phyloP scores from a whole-genome alignment of 2,329 filamentous ascomycete species.

The Parascedosporium putredinis region DNA sequence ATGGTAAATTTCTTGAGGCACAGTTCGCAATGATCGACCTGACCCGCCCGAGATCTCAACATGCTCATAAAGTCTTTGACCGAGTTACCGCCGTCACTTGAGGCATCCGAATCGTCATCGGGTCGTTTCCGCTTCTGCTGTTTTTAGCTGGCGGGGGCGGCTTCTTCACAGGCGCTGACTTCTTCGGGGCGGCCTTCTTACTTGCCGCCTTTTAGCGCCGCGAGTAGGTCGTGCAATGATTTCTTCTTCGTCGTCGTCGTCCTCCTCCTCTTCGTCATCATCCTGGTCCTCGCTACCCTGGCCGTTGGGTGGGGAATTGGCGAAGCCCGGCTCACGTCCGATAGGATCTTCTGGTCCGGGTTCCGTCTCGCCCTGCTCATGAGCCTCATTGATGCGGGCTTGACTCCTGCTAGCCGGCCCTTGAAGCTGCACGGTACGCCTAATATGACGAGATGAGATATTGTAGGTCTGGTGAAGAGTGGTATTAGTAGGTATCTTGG shows the following conservation, averaged over 20 bases:
- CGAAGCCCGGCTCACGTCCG: background rate
- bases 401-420: slow-evolving; percentile 13
- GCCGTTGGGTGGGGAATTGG: slow-evolving; percentile 13
- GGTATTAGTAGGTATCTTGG: background rate
- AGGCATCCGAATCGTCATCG: slow-evolving; percentile 19
- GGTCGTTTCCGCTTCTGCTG: slow-evolving; percentile 40
- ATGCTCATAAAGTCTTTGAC: slow-evolving; percentile 21
- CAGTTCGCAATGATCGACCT: slow-evolving; percentile 77
- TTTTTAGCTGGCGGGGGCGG: slow-evolving; percentile 44
- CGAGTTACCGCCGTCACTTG: slow-evolving; percentile 28
- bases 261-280: slow-evolving; percentile 31
- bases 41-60: slow-evolving; percentile 58
- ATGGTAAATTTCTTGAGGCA: slow-evolving; percentile 88
- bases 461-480: slow-evolving; percentile 48
- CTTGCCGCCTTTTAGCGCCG: too few species aligned
- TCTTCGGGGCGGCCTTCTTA: slow-evolving; percentile 15
- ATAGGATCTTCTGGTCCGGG: too few species aligned
- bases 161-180: background rate
- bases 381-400: background rate
- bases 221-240: background rate
- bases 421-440: slow-evolving; percentile 33
- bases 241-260: slow-evolving; percentile 50
- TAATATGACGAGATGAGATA: slow-evolving; percentile 52
- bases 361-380: background rate
- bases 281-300: slow-evolving; percentile 18